These are phyloP conservation scores for Citrus trifoliata DNA, from an alignment of 345 rosid genomes.

Conservation along the genomic window DNA sequence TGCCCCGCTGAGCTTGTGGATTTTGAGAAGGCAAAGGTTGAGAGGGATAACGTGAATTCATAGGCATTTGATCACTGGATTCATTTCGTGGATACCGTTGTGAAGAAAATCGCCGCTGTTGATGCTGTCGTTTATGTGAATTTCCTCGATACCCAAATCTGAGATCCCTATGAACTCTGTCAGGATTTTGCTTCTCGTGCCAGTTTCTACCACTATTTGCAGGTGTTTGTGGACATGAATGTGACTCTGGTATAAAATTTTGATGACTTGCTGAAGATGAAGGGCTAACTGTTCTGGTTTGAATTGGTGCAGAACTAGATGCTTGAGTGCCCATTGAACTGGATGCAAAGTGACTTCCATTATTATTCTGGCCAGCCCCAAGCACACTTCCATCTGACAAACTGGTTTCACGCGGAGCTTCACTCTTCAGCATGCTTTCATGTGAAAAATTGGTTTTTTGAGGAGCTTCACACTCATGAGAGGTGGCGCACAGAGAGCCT, in stretches of 20 bases:
- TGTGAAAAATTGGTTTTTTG: slow-evolving; percentile 23
- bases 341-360: slow-evolving; percentile 26
- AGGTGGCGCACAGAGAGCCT: slow-evolving; percentile 13
- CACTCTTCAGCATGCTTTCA: slow-evolving; percentile 26
- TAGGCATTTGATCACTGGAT: slow-evolving; percentile 21
- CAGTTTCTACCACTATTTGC: slow-evolving; percentile 26
- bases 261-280: slow-evolving; percentile 30
- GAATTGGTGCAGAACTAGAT: slow-evolving; percentile 40
- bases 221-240: slow-evolving; percentile 16
- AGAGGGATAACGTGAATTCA: slow-evolving; percentile 22
- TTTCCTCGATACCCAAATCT: slow-evolving; percentile 45
- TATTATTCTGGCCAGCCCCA: slow-evolving; percentile 22
- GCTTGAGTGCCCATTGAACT: slow-evolving; percentile 31
- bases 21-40: slow-evolving; percentile 25
- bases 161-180: slow-evolving; percentile 39
- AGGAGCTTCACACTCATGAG: slow-evolving; percentile 28
- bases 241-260: slow-evolving; percentile 14
- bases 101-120: slow-evolving; percentile 32
- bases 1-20: slow-evolving; percentile 28
- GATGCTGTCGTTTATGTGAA: slow-evolving; percentile 36
- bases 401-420: slow-evolving; percentile 30
- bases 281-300: slow-evolving; percentile 24
- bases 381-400: slow-evolving; percentile 27
- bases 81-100: slow-evolving; percentile 23
- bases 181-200: slow-evolving; percentile 33